Percentiles rank a stretch among this genome's conserved stretches.
Conservation (phyloP, 176 grass and related monocot genomes). For the Sorghum bicolor region DNA sequence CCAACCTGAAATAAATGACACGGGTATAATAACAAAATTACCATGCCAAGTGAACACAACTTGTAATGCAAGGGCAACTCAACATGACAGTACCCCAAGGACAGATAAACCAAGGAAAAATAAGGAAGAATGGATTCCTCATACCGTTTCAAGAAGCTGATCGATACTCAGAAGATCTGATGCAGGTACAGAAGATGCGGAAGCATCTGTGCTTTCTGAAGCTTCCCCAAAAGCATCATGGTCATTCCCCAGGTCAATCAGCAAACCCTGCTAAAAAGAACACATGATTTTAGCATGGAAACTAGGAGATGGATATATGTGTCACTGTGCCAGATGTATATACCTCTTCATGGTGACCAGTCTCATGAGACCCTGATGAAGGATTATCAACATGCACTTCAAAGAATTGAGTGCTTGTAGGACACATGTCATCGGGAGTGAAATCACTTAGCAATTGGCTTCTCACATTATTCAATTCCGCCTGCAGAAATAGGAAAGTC, state of each 20-base stretch:
- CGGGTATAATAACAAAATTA: neutral
- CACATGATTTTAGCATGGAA: conserved; percentile 18
- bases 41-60: neutral
- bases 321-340: neutral
- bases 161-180: conserved; percentile 78
- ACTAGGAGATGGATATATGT: conserved; percentile 17
- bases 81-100: conserved; percentile 15
- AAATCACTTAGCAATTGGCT: conserved; percentile 82
- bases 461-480: conserved; percentile 69
- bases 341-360: conserved; percentile 52
- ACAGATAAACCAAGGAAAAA: neutral
- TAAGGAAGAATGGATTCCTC: neutral
- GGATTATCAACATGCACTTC: conserved; percentile 43
- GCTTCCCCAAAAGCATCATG: conserved; percentile 71
- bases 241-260: conserved; percentile 53
- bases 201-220: conserved; percentile 58
- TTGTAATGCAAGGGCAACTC: conserved; percentile 14
- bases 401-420: conserved; percentile 64
- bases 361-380: conserved; percentile 43
- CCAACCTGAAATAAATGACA: conserved; percentile 41
- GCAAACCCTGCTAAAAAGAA: conserved; percentile 52
- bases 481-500: conserved; percentile 50
- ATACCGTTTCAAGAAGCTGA: conserved; percentile 93
- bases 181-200: conserved; percentile 34
- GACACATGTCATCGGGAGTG: conserved; percentile 88